Percentiles rank a stretch among this genome's conserved stretches.
These are phyloP conservation scores for Candida ulmi DNA, from an alignment of 805 yeast genomes.

Conservation along the genomic window DNA sequence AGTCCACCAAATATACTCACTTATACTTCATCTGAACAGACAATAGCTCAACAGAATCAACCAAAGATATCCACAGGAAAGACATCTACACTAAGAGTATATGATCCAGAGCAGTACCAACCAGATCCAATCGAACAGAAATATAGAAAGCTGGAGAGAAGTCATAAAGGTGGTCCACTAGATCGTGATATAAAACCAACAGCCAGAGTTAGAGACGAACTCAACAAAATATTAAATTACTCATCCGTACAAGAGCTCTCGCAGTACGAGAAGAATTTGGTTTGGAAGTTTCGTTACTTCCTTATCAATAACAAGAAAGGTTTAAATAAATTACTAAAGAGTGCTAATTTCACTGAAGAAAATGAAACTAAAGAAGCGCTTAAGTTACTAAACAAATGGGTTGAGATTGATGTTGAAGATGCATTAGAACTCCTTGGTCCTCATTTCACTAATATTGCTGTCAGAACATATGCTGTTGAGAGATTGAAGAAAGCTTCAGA, in stretches of 20 bases:
- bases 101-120: constrained; percentile 63
- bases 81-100: constrained; percentile 35
- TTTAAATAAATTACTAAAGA: constrained; percentile 76
- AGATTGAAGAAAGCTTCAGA: constrained; percentile 73
- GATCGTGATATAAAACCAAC: constrained; percentile 89
- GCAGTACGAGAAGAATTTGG: constrained; percentile 76
- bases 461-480: constrained; percentile 85
- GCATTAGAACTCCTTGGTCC: constrained; percentile 83
- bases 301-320: constrained; percentile 62
- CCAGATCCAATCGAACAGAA: constrained; percentile 87
- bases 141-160: constrained; percentile 77
- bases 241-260: constrained; percentile 81
- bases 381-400: constrained; percentile 63
- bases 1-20: constrained; percentile 28
- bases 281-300: constrained; percentile 90
- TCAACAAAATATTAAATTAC: constrained; percentile 60
- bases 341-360: constrained; percentile 85
- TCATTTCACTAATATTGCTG: constrained; percentile 63
- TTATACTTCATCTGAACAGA: constrained; percentile 42
- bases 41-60: constrained; percentile 18
- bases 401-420: constrained; percentile 75
- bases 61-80: constrained; percentile 26
- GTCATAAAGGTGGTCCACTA: constrained; percentile 67
- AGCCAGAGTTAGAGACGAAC: constrained; percentile 70
- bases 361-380: constrained; percentile 75